Base-by-base conservation (phyloP, 768 basidiomycete genomes). In the Mycena venus region DNA sequence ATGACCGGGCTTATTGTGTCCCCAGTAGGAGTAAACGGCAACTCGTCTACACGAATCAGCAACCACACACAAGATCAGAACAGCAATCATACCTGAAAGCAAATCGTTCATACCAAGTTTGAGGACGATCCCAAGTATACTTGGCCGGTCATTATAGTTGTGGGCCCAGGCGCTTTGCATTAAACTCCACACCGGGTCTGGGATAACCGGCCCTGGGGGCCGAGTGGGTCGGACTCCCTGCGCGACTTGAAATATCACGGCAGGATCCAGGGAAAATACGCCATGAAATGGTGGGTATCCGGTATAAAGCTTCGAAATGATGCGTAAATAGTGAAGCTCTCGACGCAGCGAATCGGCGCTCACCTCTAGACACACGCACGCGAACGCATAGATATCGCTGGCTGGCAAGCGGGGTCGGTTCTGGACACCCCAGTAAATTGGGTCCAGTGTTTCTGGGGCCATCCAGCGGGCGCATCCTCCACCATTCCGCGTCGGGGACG, bases 401-500 rank as follows among this genome's bases (percentile, higher is more conserved):
- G 73, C 69, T 3, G 42, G 32, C 2, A 53, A 68, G 36, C 53
- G 64, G 8, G 34, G 53, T 15, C 34, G 55, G 34, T 65, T 34
- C 19, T 64, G 29, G 6, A 68, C 32, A 17, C 66, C 73, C 19
- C 36, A 77, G 0, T 49, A 36, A 1, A 5, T 32, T 0, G 77
- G 77, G 36, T 73, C 40, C 3, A 77, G 58, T 5, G 59, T 47
- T 38, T 78, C 77, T 0, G 77, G 77, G 12, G 74, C 77, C 74
- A 78, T 75, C 77, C 36, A 11, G 29, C 62, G 47, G 27, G 40
- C 19, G 32, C 53, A 29, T 60, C 38, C n/a, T 59, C 19, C 67
- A 15, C 71, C 56, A n/a, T 60, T 51, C 7, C 56, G 40, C 7
- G 68, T 66, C 29, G 32, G 40, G 1, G 62, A 49, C 7, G 59